Conservation (phyloP, 1,284 basidiomycete species). For the Rhodotorula sp. region DNA sequence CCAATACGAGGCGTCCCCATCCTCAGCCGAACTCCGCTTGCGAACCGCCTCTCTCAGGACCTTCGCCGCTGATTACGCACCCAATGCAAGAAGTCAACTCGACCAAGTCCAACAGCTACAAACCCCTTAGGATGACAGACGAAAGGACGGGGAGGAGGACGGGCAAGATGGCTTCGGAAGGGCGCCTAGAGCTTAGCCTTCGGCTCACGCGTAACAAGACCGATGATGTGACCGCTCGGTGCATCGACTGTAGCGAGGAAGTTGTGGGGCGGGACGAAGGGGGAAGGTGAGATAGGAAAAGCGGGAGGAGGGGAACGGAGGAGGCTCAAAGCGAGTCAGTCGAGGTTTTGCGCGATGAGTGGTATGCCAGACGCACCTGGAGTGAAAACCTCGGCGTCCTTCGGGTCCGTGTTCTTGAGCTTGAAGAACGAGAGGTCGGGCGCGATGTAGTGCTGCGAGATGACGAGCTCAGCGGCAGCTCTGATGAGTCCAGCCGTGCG, state of each 20-base stretch:
- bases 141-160: background rate
- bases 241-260: constrained; percentile 16
- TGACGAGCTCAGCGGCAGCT: background rate
- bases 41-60: background rate
- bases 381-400: constrained; percentile 44
- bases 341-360: accelerated
- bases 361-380: constrained; percentile 13
- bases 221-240: constrained; percentile 44
- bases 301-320: background rate
- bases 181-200: constrained; percentile 28
- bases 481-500: background rate
- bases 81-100: too few species aligned
- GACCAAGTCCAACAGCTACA: background rate
- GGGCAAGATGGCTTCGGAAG: too few species aligned
- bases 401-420: constrained; percentile 38
- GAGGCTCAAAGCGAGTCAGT: background rate
- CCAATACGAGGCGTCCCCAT: background rate
- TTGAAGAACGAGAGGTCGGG: constrained; percentile 39
- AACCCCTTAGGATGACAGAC: background rate
- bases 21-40: background rate
- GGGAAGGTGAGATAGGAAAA: background rate
- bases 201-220: constrained; percentile 39
- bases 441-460: constrained; percentile 64
- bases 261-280: background rate
- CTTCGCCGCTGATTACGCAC: background rate